phyloP scores from a whole-genome alignment of 1,284 basidiomycete genomes.

The Sphagnurus paluster region DNA sequence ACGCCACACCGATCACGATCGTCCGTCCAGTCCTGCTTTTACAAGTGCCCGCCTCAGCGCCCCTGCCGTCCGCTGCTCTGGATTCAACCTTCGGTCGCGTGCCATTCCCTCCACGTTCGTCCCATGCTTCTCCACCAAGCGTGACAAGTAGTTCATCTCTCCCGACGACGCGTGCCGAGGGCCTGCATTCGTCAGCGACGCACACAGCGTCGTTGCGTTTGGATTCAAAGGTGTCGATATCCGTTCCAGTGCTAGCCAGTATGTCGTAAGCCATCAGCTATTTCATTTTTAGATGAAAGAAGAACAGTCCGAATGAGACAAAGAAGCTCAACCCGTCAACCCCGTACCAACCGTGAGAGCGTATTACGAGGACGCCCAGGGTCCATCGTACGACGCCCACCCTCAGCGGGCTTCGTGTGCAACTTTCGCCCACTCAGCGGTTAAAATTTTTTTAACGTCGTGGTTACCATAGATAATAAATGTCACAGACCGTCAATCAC shows the following conservation, averaged over 20 bases:
- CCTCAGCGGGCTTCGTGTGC: too few species aligned
- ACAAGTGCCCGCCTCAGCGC: conserved; percentile 68
- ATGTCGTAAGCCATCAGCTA: conserved; percentile 16
- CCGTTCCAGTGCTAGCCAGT: conserved; percentile 34
- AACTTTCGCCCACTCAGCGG: too few species aligned
- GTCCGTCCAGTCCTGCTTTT: conserved; percentile 43
- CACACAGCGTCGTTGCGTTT: conserved; percentile 31
- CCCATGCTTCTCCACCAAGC: conserved; percentile 73
- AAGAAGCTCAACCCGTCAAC: conserved; percentile 16
- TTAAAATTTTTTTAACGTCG: background rate
- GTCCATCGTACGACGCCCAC: background rate
- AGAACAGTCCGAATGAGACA: conserved; percentile 11
- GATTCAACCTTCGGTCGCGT: conserved; percentile 77
- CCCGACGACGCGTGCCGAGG: conserved; percentile 69
- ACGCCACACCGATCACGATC: conserved; percentile 18
- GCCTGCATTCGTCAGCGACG: conserved; percentile 43
- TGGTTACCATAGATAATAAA: conserved; percentile 4
- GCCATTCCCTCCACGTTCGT: conserved; percentile 79
- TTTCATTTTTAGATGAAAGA: conserved; percentile 18
- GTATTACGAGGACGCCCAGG: conserved; percentile 1
- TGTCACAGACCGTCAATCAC: conserved; percentile 7
- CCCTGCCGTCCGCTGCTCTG: conserved; percentile 85
- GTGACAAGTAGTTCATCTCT: conserved; percentile 69
- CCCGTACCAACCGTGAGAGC: conserved; percentile 24
- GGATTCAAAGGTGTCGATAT: conserved; percentile 29